phyloP scores from a whole-genome alignment of 2,329 filamentous ascomycete species.

The Curvularia verruculosa region DNA sequence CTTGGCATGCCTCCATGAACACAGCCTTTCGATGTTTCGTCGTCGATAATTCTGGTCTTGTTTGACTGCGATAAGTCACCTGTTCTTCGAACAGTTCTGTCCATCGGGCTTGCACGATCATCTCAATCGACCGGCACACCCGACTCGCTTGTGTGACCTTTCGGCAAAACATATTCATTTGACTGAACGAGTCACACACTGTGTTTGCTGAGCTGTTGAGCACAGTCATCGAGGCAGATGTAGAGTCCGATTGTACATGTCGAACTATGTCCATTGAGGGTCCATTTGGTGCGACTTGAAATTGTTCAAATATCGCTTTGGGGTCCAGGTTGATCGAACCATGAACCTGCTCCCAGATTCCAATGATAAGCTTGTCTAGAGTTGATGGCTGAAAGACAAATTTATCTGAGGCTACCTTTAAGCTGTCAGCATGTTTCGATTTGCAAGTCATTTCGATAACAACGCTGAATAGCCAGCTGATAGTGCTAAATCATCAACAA shows the following conservation, averaged over 20 bases:
- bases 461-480: neutral
- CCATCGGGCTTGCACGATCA: constrained; percentile 65
- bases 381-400: constrained; percentile 56
- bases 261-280: constrained; percentile 19
- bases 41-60: constrained; percentile 50
- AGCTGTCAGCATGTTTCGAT: neutral
- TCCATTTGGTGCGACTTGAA: constrained; percentile 30
- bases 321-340: constrained; percentile 52
- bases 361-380: constrained; percentile 56
- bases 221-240: constrained; percentile 15
- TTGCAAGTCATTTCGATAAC: neutral
- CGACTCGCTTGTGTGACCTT: constrained; percentile 59
- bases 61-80: constrained; percentile 51
- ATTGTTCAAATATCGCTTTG: constrained; percentile 44
- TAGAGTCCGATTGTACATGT: constrained; percentile 15
- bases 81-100: constrained; percentile 62
- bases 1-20: constrained; percentile 60
- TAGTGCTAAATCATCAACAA: neutral
- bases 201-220: constrained; percentile 18
- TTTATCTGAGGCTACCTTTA: constrained; percentile 37
- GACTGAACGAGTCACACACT: constrained; percentile 42
- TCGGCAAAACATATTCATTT: constrained; percentile 53
- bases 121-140: constrained; percentile 62
- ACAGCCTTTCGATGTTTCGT: constrained; percentile 60
- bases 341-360: constrained; percentile 59